phyloP scores from a whole-genome alignment of 805 yeast genomes.

The Cyberlindnera misumaiensis region DNA sequence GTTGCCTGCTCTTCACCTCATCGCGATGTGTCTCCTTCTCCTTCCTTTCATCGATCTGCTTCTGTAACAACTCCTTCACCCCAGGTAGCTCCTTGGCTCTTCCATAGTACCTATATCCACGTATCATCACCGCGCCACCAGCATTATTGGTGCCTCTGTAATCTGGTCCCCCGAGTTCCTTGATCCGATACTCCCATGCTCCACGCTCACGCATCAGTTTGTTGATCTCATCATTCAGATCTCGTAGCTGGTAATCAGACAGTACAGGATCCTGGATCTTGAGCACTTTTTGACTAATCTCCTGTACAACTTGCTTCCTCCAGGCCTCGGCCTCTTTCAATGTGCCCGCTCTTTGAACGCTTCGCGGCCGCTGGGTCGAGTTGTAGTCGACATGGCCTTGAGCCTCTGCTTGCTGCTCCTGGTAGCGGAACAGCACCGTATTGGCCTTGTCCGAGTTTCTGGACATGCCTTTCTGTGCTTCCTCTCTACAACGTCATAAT shows the following conservation, averaged over 20 bases:
- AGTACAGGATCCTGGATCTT: conserved; percentile 55
- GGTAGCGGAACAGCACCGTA: conserved; percentile 58
- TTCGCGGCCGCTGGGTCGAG: conserved; percentile 53
- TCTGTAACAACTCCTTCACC: conserved; percentile 42
- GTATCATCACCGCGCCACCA: conserved; percentile 12
- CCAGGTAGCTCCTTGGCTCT: conserved; percentile 78
- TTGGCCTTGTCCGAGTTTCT: conserved; percentile 73
- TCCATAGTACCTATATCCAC: conserved; percentile 58
- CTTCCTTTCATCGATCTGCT: conserved; percentile 23
- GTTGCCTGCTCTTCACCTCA: conserved; percentile 16
- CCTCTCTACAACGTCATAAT: too few species aligned
- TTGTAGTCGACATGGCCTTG: conserved; percentile 53
- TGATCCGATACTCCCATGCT: conserved; percentile 75
- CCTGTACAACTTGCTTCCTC: conserved; percentile 54
- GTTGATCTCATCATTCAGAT: conserved; percentile 68
- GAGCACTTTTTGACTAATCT: conserved; percentile 54
- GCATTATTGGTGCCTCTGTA: conserved; percentile 28
- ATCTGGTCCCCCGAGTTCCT: conserved; percentile 68
- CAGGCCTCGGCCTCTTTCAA: conserved; percentile 66
- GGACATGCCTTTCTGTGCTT: conserved; percentile 42
- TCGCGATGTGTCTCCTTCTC: conserved; percentile 11
- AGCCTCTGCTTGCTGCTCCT: conserved; percentile 53
- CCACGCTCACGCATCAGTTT: conserved; percentile 56
- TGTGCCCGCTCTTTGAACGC: conserved; percentile 43
- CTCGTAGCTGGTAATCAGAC: conserved; percentile 60